Base-by-base conservation (phyloP, 2,329 filamentous ascomycete species). In the Xylariaceae sp. region DNA sequence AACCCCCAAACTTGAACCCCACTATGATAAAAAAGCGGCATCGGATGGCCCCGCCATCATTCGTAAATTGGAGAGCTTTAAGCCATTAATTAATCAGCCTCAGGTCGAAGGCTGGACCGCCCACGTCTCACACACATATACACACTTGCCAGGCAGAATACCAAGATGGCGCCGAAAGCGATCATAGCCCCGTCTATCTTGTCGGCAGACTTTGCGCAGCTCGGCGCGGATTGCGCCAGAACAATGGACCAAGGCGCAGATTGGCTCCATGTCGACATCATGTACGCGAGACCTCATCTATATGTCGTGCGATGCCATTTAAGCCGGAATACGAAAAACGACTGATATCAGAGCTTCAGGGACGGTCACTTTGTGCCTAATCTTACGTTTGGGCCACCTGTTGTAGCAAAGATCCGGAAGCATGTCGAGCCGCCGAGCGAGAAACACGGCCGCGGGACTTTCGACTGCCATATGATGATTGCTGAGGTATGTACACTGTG, bases 381-480 rank as follows among this genome's bases (percentile, higher is more conserved):
- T 74, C 90, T 99, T 71, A 97, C 94, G 42, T 96, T 97, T 66
- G 94, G 94, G 52, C 85, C 92, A 17, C 91, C 92, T 5, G 90
- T 99, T 35, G 94, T 99, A 41, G 92, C 90, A 60, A 95, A 92
- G 76, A 94, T 99, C 63, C 85, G 94, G 55, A 77, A 81, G 41
- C 88, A 96, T 63, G 91, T 99, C 62, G 85, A 89, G 49, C 78
- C 80, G 59, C 91, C 90, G 3, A 76, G 77, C 38, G 75, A 79
- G 45, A 79, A 79, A 32, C 76, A 86, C 59, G 90, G 88, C 46
- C 87, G 85, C 61, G 94, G 94, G 54, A 97, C 92, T 12, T 99
- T 99, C 68, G 94, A 99, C 72, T 99, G 94, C 79, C 94, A 99
- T 73, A 97, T 99, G 94, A 99, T 99, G 94, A 95, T 99, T 67